These are phyloP conservation scores for Pythium angustatum DNA, from an alignment of 352 stramenopile genomes.

Conservation along the genomic window DNA sequence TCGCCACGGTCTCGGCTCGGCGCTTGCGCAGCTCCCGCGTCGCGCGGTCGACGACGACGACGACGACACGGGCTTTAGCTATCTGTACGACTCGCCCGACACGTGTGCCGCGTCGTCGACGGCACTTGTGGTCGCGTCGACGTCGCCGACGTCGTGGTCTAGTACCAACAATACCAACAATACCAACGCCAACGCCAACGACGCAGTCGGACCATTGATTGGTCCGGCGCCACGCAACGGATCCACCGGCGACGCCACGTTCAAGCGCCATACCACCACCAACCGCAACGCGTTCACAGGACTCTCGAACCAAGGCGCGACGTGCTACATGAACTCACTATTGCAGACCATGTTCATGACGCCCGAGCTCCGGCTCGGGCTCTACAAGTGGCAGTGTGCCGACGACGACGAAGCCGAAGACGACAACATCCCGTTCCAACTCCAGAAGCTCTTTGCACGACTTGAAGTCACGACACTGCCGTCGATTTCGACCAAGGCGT, in stretches of 20 bases:
- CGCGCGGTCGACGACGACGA: constrained; percentile 18
- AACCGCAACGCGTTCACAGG: constrained; percentile 64
- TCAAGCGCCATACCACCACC: constrained; percentile 9
- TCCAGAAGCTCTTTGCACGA: constrained; percentile 92
- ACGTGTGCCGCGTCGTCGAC: constrained; percentile 12
- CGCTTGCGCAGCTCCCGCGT: constrained; percentile 29
- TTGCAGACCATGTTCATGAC: constrained; percentile 93
- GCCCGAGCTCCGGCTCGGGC: constrained; percentile 78
- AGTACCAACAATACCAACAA: no score
- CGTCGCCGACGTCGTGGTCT: constrained; percentile 18
- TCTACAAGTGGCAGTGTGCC: constrained; percentile 69
- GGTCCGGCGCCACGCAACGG: constrained; percentile 19
- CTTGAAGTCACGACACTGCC: constrained; percentile 79
- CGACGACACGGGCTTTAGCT: constrained; percentile 39
- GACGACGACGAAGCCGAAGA: constrained; percentile 64
- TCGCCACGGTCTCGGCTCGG: constrained; percentile 20
- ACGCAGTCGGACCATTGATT: constrained; percentile 19
- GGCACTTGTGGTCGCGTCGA: constrained; percentile 30
- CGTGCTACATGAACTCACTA: constrained; percentile 95
- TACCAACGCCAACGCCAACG: no score
- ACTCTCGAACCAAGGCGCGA: constrained; percentile 89
- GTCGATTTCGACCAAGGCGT: constrained; percentile 74
- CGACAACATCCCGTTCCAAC: constrained; percentile 84
- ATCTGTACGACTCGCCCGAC: constrained; percentile 53
- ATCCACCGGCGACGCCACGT: constrained; percentile 7